Conservation (phyloP, 768 basidiomycete genomes). For the Calocybe gangraenosa region DNA sequence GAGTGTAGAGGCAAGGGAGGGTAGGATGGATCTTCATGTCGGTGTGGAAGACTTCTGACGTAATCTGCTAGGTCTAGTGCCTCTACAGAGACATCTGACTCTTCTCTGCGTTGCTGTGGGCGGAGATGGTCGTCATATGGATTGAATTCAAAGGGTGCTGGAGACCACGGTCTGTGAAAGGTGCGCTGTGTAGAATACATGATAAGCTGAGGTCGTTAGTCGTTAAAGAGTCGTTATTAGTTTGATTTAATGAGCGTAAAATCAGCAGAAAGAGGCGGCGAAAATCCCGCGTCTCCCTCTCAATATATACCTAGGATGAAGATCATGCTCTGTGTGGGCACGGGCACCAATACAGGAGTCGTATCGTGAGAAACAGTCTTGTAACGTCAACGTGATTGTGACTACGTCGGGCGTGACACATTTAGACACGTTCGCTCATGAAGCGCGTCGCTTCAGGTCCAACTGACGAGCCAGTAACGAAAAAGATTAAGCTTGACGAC, state of each 20-base stretch:
- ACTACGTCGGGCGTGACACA: not conserved
- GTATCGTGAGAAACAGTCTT: no score
- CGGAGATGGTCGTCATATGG: slow-evolving; percentile 16
- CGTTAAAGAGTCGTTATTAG: slow-evolving; percentile 10
- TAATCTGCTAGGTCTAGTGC: slow-evolving; percentile 75
- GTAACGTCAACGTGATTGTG: not conserved
- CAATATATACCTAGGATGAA: no score
- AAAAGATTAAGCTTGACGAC: slow-evolving; percentile 7
- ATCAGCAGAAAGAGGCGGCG: no score
- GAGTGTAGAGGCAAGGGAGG: slow-evolving; percentile 26
- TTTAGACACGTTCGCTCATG: slow-evolving; percentile 1
- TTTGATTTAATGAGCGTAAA: not conserved
- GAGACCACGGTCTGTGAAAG: slow-evolving; percentile 65
- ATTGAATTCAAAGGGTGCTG: slow-evolving; percentile 46
- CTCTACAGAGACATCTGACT: slow-evolving; percentile 64
- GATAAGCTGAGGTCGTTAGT: slow-evolving; percentile 16
- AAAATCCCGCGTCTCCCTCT: no score
- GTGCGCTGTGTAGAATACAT: slow-evolving; percentile 45
- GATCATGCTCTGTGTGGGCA: no score
- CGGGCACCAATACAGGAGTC: no score
- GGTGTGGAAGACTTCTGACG: slow-evolving; percentile 43
- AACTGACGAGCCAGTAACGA: not conserved
- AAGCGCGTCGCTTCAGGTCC: slow-evolving; percentile 6
- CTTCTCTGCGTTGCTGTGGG: slow-evolving; percentile 36
- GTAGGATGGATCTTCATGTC: slow-evolving; percentile 26